A percentile compares a stretch with the other conserved stretches of the same genome.
phyloP scores from a whole-genome alignment of 148 eudicot genomes.

The Amaranthus palmeri region DNA sequence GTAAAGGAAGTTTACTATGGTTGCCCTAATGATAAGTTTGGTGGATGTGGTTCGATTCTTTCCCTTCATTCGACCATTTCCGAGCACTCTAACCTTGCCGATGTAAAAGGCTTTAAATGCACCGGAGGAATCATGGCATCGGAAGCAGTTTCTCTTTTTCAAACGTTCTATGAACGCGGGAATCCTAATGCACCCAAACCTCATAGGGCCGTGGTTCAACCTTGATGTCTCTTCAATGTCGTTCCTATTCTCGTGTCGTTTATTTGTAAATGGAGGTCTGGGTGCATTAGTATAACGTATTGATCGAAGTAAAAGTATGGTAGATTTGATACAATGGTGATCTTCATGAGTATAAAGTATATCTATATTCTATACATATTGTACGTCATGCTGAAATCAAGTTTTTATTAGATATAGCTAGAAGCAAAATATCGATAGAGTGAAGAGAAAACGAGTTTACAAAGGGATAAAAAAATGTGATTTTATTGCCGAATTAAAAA shows the following conservation, averaged over 20 bases:
- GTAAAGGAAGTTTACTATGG: slow-evolving; percentile 86
- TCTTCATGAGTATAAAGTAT: too few relatives aligned
- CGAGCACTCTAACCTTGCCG: slow-evolving; percentile 19
- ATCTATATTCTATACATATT: too few relatives aligned
- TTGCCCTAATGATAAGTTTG: slow-evolving; percentile 87
- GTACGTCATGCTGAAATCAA: too few relatives aligned
- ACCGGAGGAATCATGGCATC: slow-evolving; percentile 80
- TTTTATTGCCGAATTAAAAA: too few relatives aligned
- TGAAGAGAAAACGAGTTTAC: too few relatives aligned
- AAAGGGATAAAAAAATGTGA: too few relatives aligned
- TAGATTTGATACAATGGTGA: too few relatives aligned
- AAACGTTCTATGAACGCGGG: slow-evolving; percentile 84
- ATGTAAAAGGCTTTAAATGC: slow-evolving; percentile 51
- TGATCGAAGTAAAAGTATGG: too few relatives aligned
- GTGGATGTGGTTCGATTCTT: slow-evolving; percentile 92
- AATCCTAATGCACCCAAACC: slow-evolving; percentile 96
- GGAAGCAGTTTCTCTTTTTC: slow-evolving; percentile 68
- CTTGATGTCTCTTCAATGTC: slow-evolving; percentile 11
- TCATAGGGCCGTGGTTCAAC: slow-evolving; percentile 53
- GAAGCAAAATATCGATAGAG: too few relatives aligned
- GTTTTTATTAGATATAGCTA: too few relatives aligned
- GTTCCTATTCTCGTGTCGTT: not conserved
- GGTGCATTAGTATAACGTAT: too few relatives aligned
- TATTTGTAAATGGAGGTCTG: too few relatives aligned
- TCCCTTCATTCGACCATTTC: slow-evolving; percentile 51